Evolutionary conservation across 2,329 filamentous ascomycete genomes (phyloP).

Genomic region (Diaporthe citri): DNA sequence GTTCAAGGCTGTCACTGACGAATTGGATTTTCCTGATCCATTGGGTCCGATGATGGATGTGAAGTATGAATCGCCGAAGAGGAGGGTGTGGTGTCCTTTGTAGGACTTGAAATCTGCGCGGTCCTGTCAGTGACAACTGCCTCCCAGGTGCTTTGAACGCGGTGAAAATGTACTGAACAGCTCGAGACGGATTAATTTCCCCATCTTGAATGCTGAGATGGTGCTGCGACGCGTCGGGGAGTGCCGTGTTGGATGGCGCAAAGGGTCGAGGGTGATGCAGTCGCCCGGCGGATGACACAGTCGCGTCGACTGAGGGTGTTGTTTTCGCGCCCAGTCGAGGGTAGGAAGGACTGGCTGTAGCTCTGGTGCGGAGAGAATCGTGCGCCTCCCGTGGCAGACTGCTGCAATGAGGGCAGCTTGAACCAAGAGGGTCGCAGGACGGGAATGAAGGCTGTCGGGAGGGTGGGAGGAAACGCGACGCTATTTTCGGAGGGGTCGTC

Average conservation of each 20-base stretch:
- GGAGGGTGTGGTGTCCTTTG: slow-evolving; percentile 92
- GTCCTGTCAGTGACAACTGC: slow-evolving; percentile 36
- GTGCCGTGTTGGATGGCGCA: slow-evolving; percentile 5
- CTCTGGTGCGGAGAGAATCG: neutral
- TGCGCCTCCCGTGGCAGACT: slow-evolving; percentile 21
- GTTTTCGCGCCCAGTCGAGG: neutral
- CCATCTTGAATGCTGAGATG: slow-evolving; percentile 73
- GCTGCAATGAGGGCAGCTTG: slow-evolving; percentile 26
- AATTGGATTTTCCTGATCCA: slow-evolving; percentile 99
- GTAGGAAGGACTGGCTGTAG: neutral
- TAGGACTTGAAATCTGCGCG: slow-evolving; percentile 96
- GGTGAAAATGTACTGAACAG: slow-evolving; percentile 79
- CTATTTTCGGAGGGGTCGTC: slow-evolving; percentile 36
- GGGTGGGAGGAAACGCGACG: slow-evolving; percentile 29
- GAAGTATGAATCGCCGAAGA: slow-evolving; percentile 98
- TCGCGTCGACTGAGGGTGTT: slow-evolving; percentile 4
- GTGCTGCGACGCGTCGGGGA: slow-evolving; percentile 35
- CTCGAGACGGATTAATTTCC: slow-evolving; percentile 94
- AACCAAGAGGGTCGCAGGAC: slow-evolving; percentile 16
- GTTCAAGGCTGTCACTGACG: slow-evolving; percentile 66
- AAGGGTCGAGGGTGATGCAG: slow-evolving; percentile 2
- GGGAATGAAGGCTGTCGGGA: neutral
- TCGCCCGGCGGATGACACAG: neutral
- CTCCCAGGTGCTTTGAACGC: slow-evolving; percentile 4
- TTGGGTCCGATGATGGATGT: slow-evolving; percentile 99